These are phyloP conservation scores for Cubamyces sp. DNA, from an alignment of 768 basidiomycete species.

Conservation along the genomic window DNA sequence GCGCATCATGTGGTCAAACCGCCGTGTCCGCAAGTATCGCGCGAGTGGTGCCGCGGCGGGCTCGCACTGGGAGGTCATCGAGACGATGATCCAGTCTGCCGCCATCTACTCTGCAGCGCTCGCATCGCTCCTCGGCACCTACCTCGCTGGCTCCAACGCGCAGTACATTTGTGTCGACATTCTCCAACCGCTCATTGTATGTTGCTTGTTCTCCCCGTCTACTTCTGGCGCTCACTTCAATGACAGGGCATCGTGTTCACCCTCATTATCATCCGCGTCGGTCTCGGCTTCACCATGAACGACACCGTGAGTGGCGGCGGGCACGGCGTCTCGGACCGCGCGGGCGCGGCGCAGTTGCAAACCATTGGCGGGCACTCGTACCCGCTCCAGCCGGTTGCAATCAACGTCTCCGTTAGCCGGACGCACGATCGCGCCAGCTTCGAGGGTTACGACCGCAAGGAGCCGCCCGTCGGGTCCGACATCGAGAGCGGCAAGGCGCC, in stretches of 20 bases:
- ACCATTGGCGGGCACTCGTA: conserved; percentile 7
- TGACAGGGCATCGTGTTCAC: conserved; percentile 25
- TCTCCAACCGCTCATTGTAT: conserved; percentile 22
- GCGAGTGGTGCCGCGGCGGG: conserved; percentile 3
- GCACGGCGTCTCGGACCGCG: background rate
- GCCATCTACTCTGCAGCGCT: conserved; percentile 25
- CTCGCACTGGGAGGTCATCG: conserved; percentile 22
- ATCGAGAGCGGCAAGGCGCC: conserved; percentile 13
- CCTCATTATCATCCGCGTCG: conserved; percentile 25
- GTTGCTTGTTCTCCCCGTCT: background rate
- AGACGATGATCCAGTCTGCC: conserved; percentile 24
- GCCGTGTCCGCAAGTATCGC: conserved; percentile 14
- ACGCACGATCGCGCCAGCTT: conserved; percentile 8
- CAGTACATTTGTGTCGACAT: conserved; percentile 22
- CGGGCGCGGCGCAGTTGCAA: background rate
- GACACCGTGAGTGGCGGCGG: conserved; percentile 1
- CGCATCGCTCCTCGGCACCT: conserved; percentile 19
- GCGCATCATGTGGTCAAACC: conserved; percentile 23
- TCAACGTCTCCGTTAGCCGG: conserved; percentile 13
- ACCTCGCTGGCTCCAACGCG: conserved; percentile 26
- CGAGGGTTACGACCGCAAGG: conserved; percentile 14
- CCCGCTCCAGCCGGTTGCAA: conserved; percentile 8
- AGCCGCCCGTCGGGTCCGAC: background rate
- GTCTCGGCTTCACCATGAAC: conserved; percentile 26
- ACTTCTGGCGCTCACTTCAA: background rate